Evolutionary conservation across 2,329 filamentous ascomycete genomes (phyloP).

Genomic region (Moelleriella libera): DNA sequence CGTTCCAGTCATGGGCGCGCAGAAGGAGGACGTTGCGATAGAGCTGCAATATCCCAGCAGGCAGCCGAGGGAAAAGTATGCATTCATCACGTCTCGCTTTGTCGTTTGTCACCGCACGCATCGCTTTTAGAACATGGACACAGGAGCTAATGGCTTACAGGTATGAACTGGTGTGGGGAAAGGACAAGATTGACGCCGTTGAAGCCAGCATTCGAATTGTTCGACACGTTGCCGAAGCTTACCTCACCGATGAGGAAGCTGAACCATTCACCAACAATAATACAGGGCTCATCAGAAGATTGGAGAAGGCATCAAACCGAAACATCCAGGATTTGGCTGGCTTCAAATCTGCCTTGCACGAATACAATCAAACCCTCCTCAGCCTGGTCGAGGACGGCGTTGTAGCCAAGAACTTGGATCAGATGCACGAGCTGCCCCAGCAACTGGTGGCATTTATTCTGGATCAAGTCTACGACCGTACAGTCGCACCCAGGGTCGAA

Average conservation of each 20-base stretch:
- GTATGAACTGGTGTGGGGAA: slow-evolving; percentile 57
- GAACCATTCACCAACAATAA: slow-evolving; percentile 56
- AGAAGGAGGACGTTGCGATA: slow-evolving; percentile 42
- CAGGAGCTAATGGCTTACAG: slow-evolving; percentile 9
- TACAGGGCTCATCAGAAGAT: slow-evolving; percentile 59
- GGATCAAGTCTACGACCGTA: slow-evolving; percentile 79
- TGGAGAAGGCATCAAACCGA: slow-evolving; percentile 60
- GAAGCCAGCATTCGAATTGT: slow-evolving; percentile 60
- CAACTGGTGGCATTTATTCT: slow-evolving; percentile 69
- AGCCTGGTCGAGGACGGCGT: slow-evolving; percentile 54
- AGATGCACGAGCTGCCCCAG: slow-evolving; percentile 53
- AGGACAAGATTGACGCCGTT: slow-evolving; percentile 65
- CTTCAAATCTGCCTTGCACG: slow-evolving; percentile 58
- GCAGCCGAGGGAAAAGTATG: slow-evolving; percentile 52
- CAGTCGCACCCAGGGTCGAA: slow-evolving; percentile 79
- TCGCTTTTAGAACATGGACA: too few species aligned
- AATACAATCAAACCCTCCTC: slow-evolving; percentile 63
- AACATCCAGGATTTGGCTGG: slow-evolving; percentile 49
- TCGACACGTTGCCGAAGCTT: slow-evolving; percentile 57
- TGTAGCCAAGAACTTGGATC: slow-evolving; percentile 57
- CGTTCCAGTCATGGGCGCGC: slow-evolving; percentile 32
- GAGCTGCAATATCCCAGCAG: slow-evolving; percentile 75
- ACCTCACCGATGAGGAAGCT: slow-evolving; percentile 58
- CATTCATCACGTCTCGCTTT: not conserved
- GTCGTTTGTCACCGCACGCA: too few species aligned